A percentile compares a stretch with the other conserved stretches of the same genome.
These are phyloP conservation scores for Berberis thunbergii DNA, from an alignment of 164 flowering plant species.

Conservation along the genomic window DNA sequence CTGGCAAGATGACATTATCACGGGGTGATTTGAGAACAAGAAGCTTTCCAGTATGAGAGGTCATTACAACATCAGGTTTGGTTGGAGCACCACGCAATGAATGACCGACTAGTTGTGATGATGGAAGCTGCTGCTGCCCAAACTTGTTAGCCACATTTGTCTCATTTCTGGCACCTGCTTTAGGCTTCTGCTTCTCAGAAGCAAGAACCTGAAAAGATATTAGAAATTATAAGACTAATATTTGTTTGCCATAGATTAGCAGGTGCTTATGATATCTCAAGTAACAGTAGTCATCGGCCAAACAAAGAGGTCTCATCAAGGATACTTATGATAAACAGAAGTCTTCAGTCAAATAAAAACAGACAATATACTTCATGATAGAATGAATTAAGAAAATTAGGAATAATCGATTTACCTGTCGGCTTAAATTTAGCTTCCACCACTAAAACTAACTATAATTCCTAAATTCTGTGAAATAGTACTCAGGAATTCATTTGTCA, in stretches of 20 bases:
- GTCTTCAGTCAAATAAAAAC: not conserved
- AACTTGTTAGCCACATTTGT: conserved; percentile 27
- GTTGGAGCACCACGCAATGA: conserved; percentile 37
- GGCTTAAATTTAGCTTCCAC: too few relatives aligned
- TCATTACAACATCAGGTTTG: conserved; percentile 44
- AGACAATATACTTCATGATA: not conserved
- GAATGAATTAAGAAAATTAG: not conserved
- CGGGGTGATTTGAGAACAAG: conserved; percentile 61
- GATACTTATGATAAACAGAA: not conserved
- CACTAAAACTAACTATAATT: too few relatives aligned
- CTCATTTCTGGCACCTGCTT: conserved; percentile 40
- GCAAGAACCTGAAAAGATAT: conserved; percentile 36
- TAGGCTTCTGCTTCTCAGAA: conserved; percentile 68
- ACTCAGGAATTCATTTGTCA: too few relatives aligned
- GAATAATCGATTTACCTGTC: too few relatives aligned
- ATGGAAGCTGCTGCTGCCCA: conserved; percentile 40
- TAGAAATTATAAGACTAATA: not conserved
- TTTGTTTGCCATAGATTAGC: too few relatives aligned
- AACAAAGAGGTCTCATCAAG: not conserved
- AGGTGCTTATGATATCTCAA: too few relatives aligned
- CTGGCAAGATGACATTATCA: conserved; percentile 46
- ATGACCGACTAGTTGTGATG: conserved; percentile 32
- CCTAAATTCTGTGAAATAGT: too few relatives aligned
- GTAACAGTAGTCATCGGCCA: not conserved
- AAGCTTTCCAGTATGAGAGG: conserved; percentile 57